These are phyloP conservation scores for Alternaria incomplexa DNA, from an alignment of 2,329 filamentous ascomycete species.

Conservation along the genomic window DNA sequence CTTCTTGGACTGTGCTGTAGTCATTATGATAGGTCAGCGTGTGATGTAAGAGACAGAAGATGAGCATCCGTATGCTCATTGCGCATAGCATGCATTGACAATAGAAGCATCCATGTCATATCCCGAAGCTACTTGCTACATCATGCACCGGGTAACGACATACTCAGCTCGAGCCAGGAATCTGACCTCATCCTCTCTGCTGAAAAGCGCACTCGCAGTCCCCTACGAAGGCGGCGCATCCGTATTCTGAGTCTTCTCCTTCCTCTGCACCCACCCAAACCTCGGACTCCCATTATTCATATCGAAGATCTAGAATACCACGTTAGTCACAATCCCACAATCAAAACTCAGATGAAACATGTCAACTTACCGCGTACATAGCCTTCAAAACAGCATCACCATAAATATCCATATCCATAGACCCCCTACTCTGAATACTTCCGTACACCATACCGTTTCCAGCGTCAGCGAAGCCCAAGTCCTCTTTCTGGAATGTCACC, in stretches of 20 bases:
- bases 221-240: slow-evolving; percentile 20
- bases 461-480: slow-evolving; percentile 31
- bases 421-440: slow-evolving; percentile 28
- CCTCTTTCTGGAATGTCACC: slow-evolving; percentile 32
- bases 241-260: slow-evolving; percentile 26
- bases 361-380: slow-evolving; percentile 26
- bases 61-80: not conserved
- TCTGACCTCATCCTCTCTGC: not conserved
- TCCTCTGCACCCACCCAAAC: slow-evolving; percentile 31
- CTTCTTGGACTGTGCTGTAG: not conserved
- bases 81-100: not conserved
- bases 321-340: not conserved
- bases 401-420: slow-evolving; percentile 30
- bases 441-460: slow-evolving; percentile 30
- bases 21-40: not conserved
- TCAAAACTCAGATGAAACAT: not conserved
- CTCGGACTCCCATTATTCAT: slow-evolving; percentile 25
- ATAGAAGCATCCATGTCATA: not conserved
- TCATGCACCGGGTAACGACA: not conserved
- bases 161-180: not conserved
- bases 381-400: slow-evolving; percentile 31
- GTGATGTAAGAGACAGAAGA: not conserved
- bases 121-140: not conserved
- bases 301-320: slow-evolving; percentile 22
- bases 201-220: not conserved